phyloP scores from a whole-genome alignment of 805 yeast genomes.

The Saccharomycopsis sp. region DNA sequence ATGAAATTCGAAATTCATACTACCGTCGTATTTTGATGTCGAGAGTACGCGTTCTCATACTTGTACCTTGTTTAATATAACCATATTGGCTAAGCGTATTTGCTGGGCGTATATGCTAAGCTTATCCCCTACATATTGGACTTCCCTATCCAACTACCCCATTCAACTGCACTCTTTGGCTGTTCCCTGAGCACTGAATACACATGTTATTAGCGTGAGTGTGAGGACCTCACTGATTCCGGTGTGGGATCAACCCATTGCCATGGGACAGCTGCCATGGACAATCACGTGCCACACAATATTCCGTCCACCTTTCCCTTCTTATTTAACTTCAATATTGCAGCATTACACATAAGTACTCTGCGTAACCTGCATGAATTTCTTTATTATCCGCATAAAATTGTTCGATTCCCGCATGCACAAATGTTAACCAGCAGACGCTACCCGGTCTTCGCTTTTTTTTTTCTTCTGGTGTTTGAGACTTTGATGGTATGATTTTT shows the following conservation, averaged over 20 bases:
- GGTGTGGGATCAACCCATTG: no score
- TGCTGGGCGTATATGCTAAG: no score
- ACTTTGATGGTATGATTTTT: background rate
- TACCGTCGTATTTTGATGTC: background rate
- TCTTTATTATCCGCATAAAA: background rate
- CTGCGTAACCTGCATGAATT: background rate
- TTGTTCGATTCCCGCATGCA: background rate
- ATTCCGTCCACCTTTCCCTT: background rate
- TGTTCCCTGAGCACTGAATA: no score
- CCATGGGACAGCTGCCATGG: background rate
- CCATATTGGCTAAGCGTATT: no score
- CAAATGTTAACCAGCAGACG: background rate
- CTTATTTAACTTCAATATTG: background rate
- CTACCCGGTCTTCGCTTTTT: background rate
- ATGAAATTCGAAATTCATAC: background rate
- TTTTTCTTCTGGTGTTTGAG: background rate
- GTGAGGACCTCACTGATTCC: no score
- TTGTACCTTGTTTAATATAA: no score
- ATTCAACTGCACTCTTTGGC: no score
- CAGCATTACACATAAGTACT: background rate
- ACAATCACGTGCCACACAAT: background rate
- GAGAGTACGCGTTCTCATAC: no score
- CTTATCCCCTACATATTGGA: no score
- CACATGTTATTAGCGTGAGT: no score
- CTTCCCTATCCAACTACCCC: no score